Evolutionary conservation across 2,329 filamentous ascomycete genomes (phyloP), one percentile per base, ranked within the genome.

Genomic region (Trichoderma sp.): DNA sequence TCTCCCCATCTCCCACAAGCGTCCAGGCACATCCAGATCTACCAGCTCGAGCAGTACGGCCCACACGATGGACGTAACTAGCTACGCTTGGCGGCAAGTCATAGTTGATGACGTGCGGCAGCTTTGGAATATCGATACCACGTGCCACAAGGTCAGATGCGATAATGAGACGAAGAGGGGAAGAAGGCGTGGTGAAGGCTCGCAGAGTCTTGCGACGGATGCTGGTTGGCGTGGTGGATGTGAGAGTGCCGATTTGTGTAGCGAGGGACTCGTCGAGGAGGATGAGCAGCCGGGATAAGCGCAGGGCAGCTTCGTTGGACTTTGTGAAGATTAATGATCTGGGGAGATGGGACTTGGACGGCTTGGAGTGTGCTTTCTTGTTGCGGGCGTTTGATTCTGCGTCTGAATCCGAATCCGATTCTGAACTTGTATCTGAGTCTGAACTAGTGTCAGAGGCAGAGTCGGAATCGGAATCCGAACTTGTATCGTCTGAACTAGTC

Each of bases 111-210:
- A 98, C 95, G 81, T 97, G 94, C 45, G 92, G 91, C 64, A 98
- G 89, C 64, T 90, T 89, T 1, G 91, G 90, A 14, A 98, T 88
- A 83, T 98, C 96, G 31, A 98, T 91, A 80, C 96, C 97, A 77
- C 96, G 93, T 2, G 95, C 94, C 1, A 97, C 94, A n/a, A 97
- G 93, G 82, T 98, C 96, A 0, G 97, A 97, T 1, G 95, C 95
- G 63, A 98, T 92, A 60, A 98, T 90, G 64, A 97, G 91, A 7
- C 92, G 91, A 31, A 94, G 84, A 75, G 90, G 91, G 3, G 89
- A 87, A 80, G 94, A 94, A 3, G 89, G 87, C 75, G 90, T 90
- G 4, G 88, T 85, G 82, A 96, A 95, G n/a, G 89, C 88, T 31
- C 88, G 88, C 29, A 95, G 87, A 0, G 92, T 91, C 79, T 91